Base-by-base conservation (phyloP, 2,329 filamentous ascomycete species). In the Phialophora expanda region DNA sequence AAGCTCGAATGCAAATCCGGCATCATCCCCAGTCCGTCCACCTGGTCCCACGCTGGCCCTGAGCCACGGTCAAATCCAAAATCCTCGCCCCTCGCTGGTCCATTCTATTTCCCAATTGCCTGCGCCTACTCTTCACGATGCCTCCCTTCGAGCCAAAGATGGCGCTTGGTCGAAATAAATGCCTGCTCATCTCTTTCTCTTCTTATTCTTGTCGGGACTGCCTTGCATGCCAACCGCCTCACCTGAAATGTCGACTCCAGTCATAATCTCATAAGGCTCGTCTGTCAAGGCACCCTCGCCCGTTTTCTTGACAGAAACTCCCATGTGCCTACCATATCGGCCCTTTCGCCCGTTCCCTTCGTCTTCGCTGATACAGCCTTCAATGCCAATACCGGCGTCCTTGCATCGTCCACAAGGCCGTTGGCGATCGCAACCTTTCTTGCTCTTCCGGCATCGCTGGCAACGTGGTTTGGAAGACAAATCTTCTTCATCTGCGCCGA, bases 381-480 rank as follows among this genome's bases (percentile, higher is more conserved):
- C 95, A 66, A 92, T 88, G 64, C 91, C 90, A 73, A 99, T 92
- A 22, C 95, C 95, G 51, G 95, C 95, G 80, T 99, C 95, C 77
- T 93, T 92, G 87, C 95, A 99, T 69, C 95, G 88, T 63, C 93
- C 92, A 75, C 95, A 99, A 30, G 95, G 95, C 46, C 95, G 89
- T 80, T 98, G 95, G 65, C 95, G 90, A 81, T 99, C 95, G 76
- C 95, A 99, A 12, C 95, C 95, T 81, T 99, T 99, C 85, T 99
- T 99, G 82, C 94, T 98, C 87, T 99, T 99, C 74, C 95, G 90
- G 84, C 95, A 99, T 65, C 95, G 90, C 78, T 99, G 95, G 83
- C 95, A 99, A 69, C 95, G 93, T 64, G 95, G 95, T 81, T 98
- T 97, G 71, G 90, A 93, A 0, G 94, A 97, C 22, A 98, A 82